A percentile compares a stretch with the other conserved stretches of the same genome.
Conservation (phyloP, 2,329 filamentous ascomycete genomes). For the Fusarium keratoplasticum region DNA sequence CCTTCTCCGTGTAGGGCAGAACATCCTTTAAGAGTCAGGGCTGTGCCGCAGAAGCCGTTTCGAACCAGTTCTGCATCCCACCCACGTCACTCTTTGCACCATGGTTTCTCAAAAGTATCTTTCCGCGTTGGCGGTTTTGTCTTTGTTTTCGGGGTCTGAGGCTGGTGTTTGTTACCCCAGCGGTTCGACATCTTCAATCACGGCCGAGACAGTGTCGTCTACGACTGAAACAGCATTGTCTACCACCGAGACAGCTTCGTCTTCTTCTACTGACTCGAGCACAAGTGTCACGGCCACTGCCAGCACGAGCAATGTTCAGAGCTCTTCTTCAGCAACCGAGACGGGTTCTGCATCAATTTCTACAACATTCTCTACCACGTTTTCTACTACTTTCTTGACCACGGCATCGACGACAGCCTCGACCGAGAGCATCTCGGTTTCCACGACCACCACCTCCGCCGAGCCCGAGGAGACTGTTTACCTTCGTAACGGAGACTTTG, state of each 20-base stretch:
- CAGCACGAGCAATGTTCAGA: background rate
- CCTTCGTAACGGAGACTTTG: background rate
- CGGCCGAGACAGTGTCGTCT: background rate
- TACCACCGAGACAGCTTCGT: background rate
- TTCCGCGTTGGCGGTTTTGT: background rate
- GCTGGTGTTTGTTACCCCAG: background rate
- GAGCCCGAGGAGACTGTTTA: background rate
- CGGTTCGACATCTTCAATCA: background rate
- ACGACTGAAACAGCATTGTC: background rate
- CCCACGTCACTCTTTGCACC: background rate
- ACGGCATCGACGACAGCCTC: background rate
- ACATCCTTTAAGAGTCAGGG: background rate
- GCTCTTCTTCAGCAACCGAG: background rate
- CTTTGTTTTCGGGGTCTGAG: background rate
- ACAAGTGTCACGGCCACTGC: background rate
- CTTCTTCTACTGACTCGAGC: background rate
- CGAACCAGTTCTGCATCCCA: background rate
- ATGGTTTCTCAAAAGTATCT: background rate
- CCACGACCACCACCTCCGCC: background rate
- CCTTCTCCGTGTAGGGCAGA: background rate
- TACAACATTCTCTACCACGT: background rate
- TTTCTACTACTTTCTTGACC: background rate
- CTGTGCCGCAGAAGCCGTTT: background rate
- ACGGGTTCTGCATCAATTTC: background rate
- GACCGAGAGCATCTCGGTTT: background rate